Conservation (phyloP, 768 basidiomycete genomes). For the Lactarius quietus region DNA sequence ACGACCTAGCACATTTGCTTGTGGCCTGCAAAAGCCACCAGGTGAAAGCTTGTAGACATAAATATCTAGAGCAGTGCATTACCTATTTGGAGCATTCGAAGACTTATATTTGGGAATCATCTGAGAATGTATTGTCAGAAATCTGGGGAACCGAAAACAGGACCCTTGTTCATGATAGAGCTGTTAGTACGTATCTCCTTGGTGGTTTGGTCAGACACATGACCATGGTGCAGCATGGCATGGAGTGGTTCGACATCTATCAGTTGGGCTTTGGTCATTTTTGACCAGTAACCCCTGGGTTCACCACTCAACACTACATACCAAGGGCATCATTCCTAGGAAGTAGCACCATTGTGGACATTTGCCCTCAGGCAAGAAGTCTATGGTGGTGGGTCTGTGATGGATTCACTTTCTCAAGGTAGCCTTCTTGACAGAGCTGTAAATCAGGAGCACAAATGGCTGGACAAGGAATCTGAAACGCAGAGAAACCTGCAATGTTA, state of each 20-base stretch:
- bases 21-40: not conserved
- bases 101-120: not conserved
- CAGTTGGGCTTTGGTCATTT: not conserved
- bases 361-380: not conserved
- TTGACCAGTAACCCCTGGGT: not conserved
- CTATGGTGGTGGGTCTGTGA: not conserved
- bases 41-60: not conserved
- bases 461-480: accelerated
- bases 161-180: not conserved
- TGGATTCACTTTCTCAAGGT: not conserved
- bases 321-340: not conserved
- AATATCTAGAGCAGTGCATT: not conserved
- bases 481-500: accelerated
- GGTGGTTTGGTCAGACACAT: not conserved
- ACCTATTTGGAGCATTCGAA: not conserved
- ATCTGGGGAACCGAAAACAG: not conserved
- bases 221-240: too few species aligned
- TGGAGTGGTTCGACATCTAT: not conserved
- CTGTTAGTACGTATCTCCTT: not conserved
- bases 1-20: not conserved
- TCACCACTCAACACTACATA: not conserved
- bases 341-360: not conserved
- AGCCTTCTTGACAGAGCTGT: not conserved
- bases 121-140: not conserved
- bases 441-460: not conserved